Conservation (phyloP, 164 flowering plant genomes). For the Litsea cubeba region DNA sequence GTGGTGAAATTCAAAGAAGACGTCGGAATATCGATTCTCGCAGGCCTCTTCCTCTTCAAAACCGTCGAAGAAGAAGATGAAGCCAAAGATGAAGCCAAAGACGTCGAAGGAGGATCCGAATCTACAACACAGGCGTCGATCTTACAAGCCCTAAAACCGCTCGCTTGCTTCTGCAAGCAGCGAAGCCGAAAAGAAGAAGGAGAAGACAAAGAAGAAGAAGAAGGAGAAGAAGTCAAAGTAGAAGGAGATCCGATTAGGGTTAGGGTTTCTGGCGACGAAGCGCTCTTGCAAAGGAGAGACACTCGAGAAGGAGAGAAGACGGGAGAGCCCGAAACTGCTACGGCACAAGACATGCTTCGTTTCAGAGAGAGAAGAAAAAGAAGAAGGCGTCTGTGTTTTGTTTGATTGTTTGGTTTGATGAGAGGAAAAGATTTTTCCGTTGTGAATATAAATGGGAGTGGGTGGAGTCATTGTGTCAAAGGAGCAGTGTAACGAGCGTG, state of each 20-base stretch:
- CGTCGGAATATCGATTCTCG: slow-evolving; percentile 63
- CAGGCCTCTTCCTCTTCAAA: slow-evolving; percentile 72
- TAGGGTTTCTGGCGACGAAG: slow-evolving; percentile 23
- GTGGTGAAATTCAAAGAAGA: slow-evolving; percentile 22
- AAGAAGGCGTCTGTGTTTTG: too few species aligned
- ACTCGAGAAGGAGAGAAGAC: slow-evolving; percentile 35
- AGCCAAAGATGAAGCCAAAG: neutral
- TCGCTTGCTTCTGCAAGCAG: slow-evolving; percentile 32
- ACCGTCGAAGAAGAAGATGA: slow-evolving; percentile 7
- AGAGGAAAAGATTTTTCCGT: neutral
- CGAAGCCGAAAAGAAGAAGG: slow-evolving; percentile 30
- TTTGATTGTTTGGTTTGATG: neutral
- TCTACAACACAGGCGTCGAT: neutral
- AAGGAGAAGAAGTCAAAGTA: slow-evolving; percentile 11
- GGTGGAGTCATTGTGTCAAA: neutral
- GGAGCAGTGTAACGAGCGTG: too few species aligned
- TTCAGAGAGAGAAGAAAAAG: neutral
- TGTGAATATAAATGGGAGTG: neutral
- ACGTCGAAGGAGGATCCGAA: neutral
- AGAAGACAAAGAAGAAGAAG: neutral
- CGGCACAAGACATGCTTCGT: slow-evolving; percentile 35
- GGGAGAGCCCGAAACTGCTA: slow-evolving; percentile 33
- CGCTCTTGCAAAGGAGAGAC: slow-evolving; percentile 23
- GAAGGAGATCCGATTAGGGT: slow-evolving; percentile 6
- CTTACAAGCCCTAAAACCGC: slow-evolving; percentile 24